These are phyloP conservation scores for Taphrina pruni DNA, from an alignment of 1,139 yeast genomes.

Conservation along the genomic window DNA sequence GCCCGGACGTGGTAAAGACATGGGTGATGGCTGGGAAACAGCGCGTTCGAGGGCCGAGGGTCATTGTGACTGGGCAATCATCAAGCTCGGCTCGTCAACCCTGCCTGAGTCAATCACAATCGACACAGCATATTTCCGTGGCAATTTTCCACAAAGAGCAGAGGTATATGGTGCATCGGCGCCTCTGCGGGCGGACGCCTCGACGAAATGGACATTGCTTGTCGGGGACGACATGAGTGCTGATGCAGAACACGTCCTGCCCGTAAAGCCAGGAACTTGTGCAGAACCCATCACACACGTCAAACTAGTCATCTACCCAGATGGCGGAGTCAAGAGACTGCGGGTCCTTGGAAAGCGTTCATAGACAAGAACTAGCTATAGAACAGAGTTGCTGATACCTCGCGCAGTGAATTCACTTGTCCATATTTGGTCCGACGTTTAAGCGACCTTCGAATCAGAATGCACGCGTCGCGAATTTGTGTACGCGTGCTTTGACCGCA, in stretches of 20 bases:
- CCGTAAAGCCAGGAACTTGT: slow-evolving; percentile 47
- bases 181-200: slow-evolving; percentile 48
- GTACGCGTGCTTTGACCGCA: slow-evolving; percentile 9
- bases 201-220: slow-evolving; percentile 64
- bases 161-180: slow-evolving; percentile 55
- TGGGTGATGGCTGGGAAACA: slow-evolving; percentile 99
- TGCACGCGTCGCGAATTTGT: slow-evolving; percentile 18
- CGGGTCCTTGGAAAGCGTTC: slow-evolving; percentile 70
- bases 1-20: slow-evolving; percentile 93
- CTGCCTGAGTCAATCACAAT: slow-evolving; percentile 64
- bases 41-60: slow-evolving; percentile 79
- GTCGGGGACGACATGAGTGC: slow-evolving; percentile 77
- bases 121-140: slow-evolving; percentile 92
- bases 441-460: slow-evolving; percentile 7
- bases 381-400: too few relatives aligned
- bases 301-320: slow-evolving; percentile 83
- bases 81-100: slow-evolving; percentile 71
- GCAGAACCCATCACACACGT: slow-evolving; percentile 62
- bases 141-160: slow-evolving; percentile 85
- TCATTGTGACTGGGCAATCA: slow-evolving; percentile 88
- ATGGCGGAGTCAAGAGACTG: slow-evolving; percentile 91
- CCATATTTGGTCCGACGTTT: neutral
- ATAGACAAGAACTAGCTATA: neutral
- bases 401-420: too few relatives aligned
- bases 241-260: slow-evolving; percentile 73